Base-by-base conservation (phyloP, 2,329 filamentous ascomycete species). In the Exophiala lecanii-corni region DNA sequence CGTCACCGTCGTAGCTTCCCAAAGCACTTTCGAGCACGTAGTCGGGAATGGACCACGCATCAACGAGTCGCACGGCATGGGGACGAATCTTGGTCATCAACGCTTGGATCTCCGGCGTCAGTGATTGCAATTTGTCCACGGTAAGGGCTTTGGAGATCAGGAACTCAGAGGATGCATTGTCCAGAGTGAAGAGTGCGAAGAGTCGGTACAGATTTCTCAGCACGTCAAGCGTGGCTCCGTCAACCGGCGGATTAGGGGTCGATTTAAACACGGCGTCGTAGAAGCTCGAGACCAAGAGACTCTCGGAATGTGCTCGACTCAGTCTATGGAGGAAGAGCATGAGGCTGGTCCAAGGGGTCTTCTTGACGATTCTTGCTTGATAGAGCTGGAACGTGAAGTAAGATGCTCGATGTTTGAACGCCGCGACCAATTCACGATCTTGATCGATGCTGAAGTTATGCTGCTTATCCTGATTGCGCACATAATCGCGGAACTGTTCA, bases 1-100 rank as follows among this genome's bases (percentile, higher is more conserved):
- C 72, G 38, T 65, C 69, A 2, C 74, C 73, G 55, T 76, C 73
- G 43, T 64, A 70, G 32, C 72, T 59, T 0, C 73, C 73, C 28
- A 76, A 55, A 4, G 73, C 70, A 55, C 70, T 74, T 38, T 76
- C 67, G 0, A 76, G 62, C 38, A 76, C 49, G 49, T 68, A 77
- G 54, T 76, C 73, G 1, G 73, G 73, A 25, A 76, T 66, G 39
- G 64, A 66, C 73, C 73, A 77, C 1, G 69, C 61, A 53, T 76
- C 73, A 5, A 76, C 72, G 6, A 76, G 52, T 16, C 65, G 64
- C 2, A 76, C 72, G 1, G 72, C 72, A 54, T 76, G 72, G 1
- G 72, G 72, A 13, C 73, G 58, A 16, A 75, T 62, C 21, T 64
- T 55, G 1, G 61, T 51, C 72, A 76, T 75, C 9, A 74, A 54